Evolutionary conservation across 352 stramenopile genomes (phyloP).

Genomic region (Aphanomyces invadans): DNA sequence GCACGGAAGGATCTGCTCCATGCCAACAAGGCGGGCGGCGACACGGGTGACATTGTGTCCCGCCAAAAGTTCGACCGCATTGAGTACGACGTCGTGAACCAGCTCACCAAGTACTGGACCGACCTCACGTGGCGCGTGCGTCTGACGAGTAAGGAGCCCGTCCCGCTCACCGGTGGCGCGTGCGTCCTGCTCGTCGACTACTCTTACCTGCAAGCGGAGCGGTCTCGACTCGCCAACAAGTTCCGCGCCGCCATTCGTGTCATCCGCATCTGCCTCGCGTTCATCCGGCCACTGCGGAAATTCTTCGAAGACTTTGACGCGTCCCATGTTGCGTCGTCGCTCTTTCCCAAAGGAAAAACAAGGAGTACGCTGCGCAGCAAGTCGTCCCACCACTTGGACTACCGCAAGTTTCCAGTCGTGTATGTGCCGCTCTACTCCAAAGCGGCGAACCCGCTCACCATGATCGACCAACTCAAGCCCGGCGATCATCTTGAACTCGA

Average conservation of each 20-base stretch:
- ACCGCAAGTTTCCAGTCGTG: conserved; percentile 36
- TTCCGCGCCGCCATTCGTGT: conserved; percentile 34
- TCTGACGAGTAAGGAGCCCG: conserved; percentile 42
- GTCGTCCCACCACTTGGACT: conserved; percentile 11
- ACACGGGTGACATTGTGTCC: conserved; percentile 27
- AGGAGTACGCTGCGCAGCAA: conserved; percentile 37
- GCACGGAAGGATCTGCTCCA: conserved; percentile 35
- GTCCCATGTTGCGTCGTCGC: conserved; percentile 9
- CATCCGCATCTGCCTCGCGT: conserved; percentile 37
- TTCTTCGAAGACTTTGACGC: conserved; percentile 41
- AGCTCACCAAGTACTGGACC: conserved; percentile 51
- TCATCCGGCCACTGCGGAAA: conserved; percentile 44
- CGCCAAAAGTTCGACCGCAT: conserved; percentile 39
- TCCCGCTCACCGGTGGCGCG: conserved; percentile 52
- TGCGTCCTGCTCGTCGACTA: conserved; percentile 67
- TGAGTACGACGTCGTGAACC: conserved; percentile 71
- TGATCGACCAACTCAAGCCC: conserved; percentile 41
- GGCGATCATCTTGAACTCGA: conserved; percentile 65
- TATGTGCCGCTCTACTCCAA: conserved; percentile 58
- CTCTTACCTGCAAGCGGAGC: conserved; percentile 59
- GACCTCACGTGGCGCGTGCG: conserved; percentile 51
- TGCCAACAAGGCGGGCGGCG: too few species aligned
- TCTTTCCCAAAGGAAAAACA: conserved; percentile 27
- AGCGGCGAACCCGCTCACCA: conserved; percentile 42
- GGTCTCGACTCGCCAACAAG: conserved; percentile 49